Base-by-base conservation (phyloP, 768 basidiomycete species). In the Amanita pseudoporphyria region DNA sequence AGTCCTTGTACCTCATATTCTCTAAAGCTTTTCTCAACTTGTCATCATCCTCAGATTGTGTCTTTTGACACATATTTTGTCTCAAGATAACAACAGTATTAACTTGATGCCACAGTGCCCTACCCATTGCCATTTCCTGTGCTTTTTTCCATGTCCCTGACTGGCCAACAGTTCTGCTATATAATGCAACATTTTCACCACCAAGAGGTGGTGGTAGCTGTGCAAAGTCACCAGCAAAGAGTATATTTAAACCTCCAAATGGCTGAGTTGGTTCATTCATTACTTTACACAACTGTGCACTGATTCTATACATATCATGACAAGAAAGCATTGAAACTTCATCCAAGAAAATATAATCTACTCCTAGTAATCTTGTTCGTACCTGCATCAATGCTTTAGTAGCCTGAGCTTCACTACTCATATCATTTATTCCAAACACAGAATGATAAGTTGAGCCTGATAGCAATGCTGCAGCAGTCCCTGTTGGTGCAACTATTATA, bases 51-150 rank as follows among this genome's bases (percentile, higher is more conserved):
- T 22, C 18, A 3, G 57, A 44, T 49, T 58, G 52, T 6, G n/a
- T 43, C 33, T 18, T 55, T 49, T 66, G 64, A 18, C 66, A 12
- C 66, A 67, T 67, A 49, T 69, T 70, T 47, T 67, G 12, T 19
- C 54, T 52, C 7, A 70, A 47, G 0, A 69, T 65, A 5, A 70
- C 64, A 14, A 67, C 66, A 6, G 59, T 64, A 9, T 61, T 66
- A 16, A 70, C 42, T 49, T 66, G 65, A 50, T 65, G 64, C 68
- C 67, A 68, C 2, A 59, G 19, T 9, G 59, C 14, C 21, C 58
- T 63, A 16, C 67, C 62, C 10, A 64, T 55, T 0, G 56, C 44
- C 9, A 30, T 37, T 32, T 63, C 51, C 45, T 67, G 61, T 9
- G 57, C 43, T 5, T 18, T 1, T 1, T 19, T 18, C 6, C 39